A percentile compares a stretch with the other conserved stretches of the same genome.
Conservation (phyloP, 176 grass and related monocot genomes). For the barley (Hordeum vulgare) region DNA sequence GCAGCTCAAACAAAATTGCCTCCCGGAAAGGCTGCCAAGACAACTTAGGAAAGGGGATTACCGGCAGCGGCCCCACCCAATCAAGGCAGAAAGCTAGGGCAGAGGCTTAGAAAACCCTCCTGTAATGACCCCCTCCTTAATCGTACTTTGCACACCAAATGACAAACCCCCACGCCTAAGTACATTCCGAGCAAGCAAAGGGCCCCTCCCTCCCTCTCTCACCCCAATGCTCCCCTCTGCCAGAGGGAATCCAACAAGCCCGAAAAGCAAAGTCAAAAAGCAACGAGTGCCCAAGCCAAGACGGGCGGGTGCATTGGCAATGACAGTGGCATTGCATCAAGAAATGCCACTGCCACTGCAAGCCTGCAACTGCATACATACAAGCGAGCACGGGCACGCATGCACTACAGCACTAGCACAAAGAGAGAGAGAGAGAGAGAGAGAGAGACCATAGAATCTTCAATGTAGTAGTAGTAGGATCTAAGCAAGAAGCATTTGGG, state of each 20-base stretch:
- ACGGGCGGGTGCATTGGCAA: not conserved
- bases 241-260: conserved; percentile 59
- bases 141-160: conserved; percentile 40
- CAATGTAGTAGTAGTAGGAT: not conserved
- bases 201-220: not conserved
- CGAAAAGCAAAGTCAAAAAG: conserved; percentile 51
- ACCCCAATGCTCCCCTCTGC: conserved; percentile 22
- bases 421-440: not conserved
- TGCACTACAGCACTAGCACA: not conserved
- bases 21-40: conserved; percentile 31
- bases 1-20: conserved; percentile 33
- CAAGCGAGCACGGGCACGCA: conserved; percentile 12
- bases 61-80: not conserved
- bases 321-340: conserved; percentile 20
- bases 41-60: conserved; percentile 33
- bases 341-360: conserved; percentile 3
- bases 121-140: conserved; percentile 45
- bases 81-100: conserved; percentile 36
- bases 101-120: conserved; percentile 24
- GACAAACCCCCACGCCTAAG: conserved; percentile 44
- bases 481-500: not conserved
- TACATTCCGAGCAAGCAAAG: conserved; percentile 6
- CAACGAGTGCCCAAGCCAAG: conserved; percentile 27
- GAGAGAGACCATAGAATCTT: not conserved
- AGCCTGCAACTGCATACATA: not conserved